Conservation (phyloP, 2,329 filamentous ascomycete species). For the Macrophomina pseudophaseolina region DNA sequence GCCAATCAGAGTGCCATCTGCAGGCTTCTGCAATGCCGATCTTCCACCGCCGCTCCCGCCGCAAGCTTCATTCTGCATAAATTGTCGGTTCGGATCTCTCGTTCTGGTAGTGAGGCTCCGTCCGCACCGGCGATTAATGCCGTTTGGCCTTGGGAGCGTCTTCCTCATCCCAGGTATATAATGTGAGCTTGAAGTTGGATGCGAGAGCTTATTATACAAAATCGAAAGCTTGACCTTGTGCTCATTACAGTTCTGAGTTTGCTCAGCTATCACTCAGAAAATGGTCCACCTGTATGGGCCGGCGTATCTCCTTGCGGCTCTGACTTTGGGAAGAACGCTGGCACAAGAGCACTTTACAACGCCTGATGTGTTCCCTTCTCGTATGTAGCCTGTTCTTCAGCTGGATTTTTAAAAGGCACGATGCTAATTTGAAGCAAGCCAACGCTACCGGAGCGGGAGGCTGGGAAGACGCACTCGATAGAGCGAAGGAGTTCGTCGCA, state of each 20-base stretch:
- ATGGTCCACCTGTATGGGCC: not conserved
- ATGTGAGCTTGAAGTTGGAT: too few relatives aligned
- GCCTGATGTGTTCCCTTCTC: not conserved
- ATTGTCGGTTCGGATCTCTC: not conserved
- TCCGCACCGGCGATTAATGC: too few relatives aligned
- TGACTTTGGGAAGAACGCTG: not conserved
- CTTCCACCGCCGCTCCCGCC: not conserved
- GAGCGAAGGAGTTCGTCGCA: conserved; percentile 42
- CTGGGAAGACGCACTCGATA: conserved; percentile 43
- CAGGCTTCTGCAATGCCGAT: not conserved
- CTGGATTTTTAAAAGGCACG: not conserved
- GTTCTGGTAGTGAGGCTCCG: too few relatives aligned
- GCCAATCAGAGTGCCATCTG: not conserved
- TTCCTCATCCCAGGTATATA: too few relatives aligned
- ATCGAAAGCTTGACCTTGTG: too few relatives aligned
- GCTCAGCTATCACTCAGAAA: not conserved
- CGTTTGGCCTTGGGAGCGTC: too few relatives aligned
- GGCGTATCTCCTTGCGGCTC: not conserved
- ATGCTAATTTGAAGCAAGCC: not conserved
- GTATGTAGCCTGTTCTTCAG: not conserved
- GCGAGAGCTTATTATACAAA: too few relatives aligned
- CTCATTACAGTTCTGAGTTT: too few relatives aligned
- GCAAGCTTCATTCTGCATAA: not conserved
- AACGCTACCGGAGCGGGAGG: conserved; percentile 32
- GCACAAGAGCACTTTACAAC: not conserved